Base-by-base conservation (phyloP, 1,284 basidiomycete genomes). In the Sporisorium graminicola region DNA sequence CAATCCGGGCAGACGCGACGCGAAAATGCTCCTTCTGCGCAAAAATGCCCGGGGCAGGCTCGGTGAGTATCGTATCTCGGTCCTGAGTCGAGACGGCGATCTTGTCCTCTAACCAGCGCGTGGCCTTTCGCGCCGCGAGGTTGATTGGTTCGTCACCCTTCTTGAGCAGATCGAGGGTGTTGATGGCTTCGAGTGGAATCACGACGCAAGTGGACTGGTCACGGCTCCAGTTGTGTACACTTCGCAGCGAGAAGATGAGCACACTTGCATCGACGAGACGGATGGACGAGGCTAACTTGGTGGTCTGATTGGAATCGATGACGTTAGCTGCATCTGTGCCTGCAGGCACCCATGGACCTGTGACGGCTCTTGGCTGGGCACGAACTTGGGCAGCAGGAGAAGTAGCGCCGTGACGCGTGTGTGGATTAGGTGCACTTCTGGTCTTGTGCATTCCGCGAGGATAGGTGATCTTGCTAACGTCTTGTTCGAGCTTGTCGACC, bases 111-210 rank as follows among this genome's bases (percentile, higher is more conserved):
- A 94, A 88, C 61, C 92, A 90, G 29, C 93, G 91, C 18, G 92
- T 93, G 16, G 93, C 93, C 0, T 91, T 90, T 42, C 93, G 91
- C 4, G 94, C 94, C 16, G 92, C 91, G 77, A 92, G 90, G 0
- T 94, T 93, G 22, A 94, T 89, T 0, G 90, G 87, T 35, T 89
- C 91, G 0, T 91, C 91, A 1, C 94, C 94, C 85, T 95, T 96
- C 89, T 97, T 97, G 78, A 96, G 90, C 6, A 95, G 88, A 85
- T 97, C 94, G n/a, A 97, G 90, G 0, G 94, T 96, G 82, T 94
- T 94, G 33, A 96, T 89, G 6, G 92, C 94, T 90, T 96, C 94
- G 24, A 93, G 89, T 1, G 94, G 94, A 43, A 97, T 88, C 64
- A 97, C 90, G 61, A 95, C 83, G 62, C 92, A 84, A 86, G 93